Evolutionary conservation across 129 eudicot species (phyloP), one percentile per base, ranked within the genome.

Genomic region (Flaveria trinervia): DNA sequence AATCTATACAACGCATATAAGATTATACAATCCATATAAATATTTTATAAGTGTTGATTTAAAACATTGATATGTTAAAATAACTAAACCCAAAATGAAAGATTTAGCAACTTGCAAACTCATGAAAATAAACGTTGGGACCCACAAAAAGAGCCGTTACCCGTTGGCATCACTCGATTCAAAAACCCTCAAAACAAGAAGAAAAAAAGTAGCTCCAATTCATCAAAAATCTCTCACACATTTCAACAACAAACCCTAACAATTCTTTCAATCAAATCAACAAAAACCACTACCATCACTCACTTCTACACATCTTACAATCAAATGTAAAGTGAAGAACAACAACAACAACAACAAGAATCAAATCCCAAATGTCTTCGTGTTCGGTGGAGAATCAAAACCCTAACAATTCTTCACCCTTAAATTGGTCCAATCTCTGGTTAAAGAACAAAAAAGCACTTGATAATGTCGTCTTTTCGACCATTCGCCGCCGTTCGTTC

Each of bases 381-480:
- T 84, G 72, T 23, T 79, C 88, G 11, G 69, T 83, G 12, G 84
- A 87, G 52, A 87, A 76, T 64, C 78, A 79, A 61, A 79, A 72
- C 82, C 77, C 79, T 67, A 68, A 49, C 69, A 60, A 39, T 23
- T 73, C 87, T 72, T 80, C 80, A 73, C 74, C 84, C 0, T 33
- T 73, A 13, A 75, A 86, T 54, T 79, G 85, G 86, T 64, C 84
- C 26, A 80, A 80, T 45, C 60, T 81, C 10, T 85, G 89, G 89
- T 62, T 71, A 64, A 90, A 88, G 61, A 85, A 81, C 82, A 87
- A 84, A 68, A 88, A 92, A 57, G 86, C 84, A 50, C 74, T 89
- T 6, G 88, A 88, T 70, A 80, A 83, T 51, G 87, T 79, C 2
- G 72, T 89, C 59, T 68, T 77, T 66, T 72, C 84, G 23, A 77